phyloP scores from a whole-genome alignment of 129 eudicot genomes.

The Centella asiatica region DNA sequence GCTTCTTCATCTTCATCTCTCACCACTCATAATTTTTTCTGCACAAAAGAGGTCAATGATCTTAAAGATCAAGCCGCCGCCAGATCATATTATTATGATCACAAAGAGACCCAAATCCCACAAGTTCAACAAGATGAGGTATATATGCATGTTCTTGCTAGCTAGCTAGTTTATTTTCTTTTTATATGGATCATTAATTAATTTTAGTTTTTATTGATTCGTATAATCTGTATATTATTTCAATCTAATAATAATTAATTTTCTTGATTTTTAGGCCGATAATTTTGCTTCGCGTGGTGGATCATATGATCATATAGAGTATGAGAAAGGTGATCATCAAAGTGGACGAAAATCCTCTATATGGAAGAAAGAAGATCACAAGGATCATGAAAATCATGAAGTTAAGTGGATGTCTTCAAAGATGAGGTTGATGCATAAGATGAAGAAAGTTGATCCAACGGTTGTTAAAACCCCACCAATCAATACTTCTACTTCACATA shows the following conservation, averaged over 20 bases:
- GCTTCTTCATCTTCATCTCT: slow-evolving; percentile 43
- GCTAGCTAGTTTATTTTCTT: no score
- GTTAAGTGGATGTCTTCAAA: slow-evolving; percentile 67
- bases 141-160: not conserved
- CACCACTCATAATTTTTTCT: slow-evolving; percentile 44
- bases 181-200: no score
- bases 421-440: slow-evolving; percentile 59
- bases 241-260: not conserved
- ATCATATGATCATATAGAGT: slow-evolving; percentile 25
- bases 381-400: slow-evolving; percentile 19
- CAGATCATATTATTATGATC: slow-evolving; percentile 11
- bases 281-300: slow-evolving; percentile 28
- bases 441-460: slow-evolving; percentile 40
- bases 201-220: no score
- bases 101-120: slow-evolving; percentile 22
- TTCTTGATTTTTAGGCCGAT: slow-evolving; percentile 37
- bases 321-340: slow-evolving; percentile 18
- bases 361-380: slow-evolving; percentile 41
- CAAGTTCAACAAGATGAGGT: slow-evolving; percentile 38
- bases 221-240: no score
- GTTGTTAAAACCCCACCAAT: slow-evolving; percentile 11
- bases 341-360: slow-evolving; percentile 46
- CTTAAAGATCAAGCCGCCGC: slow-evolving; percentile 41
- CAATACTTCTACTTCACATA: not conserved
- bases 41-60: slow-evolving; percentile 31